Conservation (phyloP, 2,329 filamentous ascomycete genomes). For the Colletotrichum orbiculare region DNA sequence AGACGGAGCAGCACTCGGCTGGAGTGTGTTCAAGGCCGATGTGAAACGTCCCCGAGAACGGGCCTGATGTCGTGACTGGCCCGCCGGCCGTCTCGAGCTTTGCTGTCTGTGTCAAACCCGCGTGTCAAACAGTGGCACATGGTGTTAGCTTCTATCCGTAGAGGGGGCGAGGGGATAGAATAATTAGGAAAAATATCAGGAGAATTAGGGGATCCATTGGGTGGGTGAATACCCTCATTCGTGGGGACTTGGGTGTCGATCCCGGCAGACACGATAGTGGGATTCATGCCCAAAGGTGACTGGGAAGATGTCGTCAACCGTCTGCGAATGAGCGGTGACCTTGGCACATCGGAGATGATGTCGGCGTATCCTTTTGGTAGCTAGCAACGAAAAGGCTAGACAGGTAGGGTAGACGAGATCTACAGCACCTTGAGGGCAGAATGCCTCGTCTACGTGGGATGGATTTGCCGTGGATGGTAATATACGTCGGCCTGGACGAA, state of each 20-base stretch:
- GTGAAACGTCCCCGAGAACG: slow-evolving; percentile 17
- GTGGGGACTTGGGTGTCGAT: background rate
- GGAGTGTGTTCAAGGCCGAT: slow-evolving; percentile 7
- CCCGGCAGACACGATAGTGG: slow-evolving; percentile 16
- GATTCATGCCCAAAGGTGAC: background rate
- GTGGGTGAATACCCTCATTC: slow-evolving; percentile 10
- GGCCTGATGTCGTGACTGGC: slow-evolving; percentile 1
- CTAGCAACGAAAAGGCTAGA: background rate
- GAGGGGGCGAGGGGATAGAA: background rate
- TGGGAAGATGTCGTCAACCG: slow-evolving; percentile 24
- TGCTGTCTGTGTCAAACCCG: background rate
- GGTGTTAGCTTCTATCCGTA: too few relatives aligned
- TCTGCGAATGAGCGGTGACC: slow-evolving; percentile 29
- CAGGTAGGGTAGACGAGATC: background rate
- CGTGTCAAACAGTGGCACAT: background rate
- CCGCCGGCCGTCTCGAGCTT: background rate
- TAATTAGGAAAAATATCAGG: background rate
- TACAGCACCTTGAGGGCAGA: slow-evolving; percentile 25
- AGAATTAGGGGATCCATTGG: background rate
- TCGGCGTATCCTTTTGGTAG: slow-evolving; percentile 1
- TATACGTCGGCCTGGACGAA: slow-evolving; percentile 4
- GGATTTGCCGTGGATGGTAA: background rate
- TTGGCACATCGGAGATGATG: slow-evolving; percentile 23
- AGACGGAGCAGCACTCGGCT: slow-evolving; percentile 6
- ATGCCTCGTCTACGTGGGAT: background rate